Percentiles rank a stretch among this genome's conserved stretches.
Evolutionary conservation across 352 stramenopile species (phyloP).

Genomic region (Thalassiosira delicatula): DNA sequence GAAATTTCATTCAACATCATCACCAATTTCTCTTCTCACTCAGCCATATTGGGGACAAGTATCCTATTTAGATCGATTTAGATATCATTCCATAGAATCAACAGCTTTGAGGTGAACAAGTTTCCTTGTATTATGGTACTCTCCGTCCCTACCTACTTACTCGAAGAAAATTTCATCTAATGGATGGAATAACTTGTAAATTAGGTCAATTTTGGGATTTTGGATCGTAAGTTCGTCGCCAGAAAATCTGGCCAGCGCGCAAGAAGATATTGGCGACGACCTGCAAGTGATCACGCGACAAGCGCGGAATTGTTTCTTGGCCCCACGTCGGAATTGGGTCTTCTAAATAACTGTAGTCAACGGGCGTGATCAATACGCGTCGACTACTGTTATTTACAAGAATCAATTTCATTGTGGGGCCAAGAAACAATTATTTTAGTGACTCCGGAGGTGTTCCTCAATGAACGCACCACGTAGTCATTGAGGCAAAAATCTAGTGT

Average conservation of each 20-base stretch:
- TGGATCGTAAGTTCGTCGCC: background rate
- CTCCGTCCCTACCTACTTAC: background rate
- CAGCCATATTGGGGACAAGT: conserved; percentile 7
- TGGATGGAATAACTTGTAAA: background rate
- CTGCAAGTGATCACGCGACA: background rate
- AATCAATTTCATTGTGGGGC: too few species aligned
- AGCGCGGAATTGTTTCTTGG: too few species aligned
- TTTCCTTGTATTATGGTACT: conserved; percentile 1
- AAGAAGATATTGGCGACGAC: background rate
- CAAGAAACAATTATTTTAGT: too few species aligned
- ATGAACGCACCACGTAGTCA: too few species aligned
- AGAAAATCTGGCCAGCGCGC: background rate
- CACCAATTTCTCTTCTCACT: background rate
- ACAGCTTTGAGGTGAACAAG: background rate
- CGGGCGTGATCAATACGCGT: too few species aligned
- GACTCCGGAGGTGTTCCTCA: too few species aligned
- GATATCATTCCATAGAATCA: conserved; percentile 8
- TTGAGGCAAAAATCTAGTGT: too few species aligned
- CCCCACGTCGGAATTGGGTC: too few species aligned
- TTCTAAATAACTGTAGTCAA: too few species aligned
- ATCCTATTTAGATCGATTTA: conserved; percentile 10
- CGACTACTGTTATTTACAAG: too few species aligned
- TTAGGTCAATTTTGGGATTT: background rate
- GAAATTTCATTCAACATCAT: background rate
- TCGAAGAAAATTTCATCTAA: background rate